phyloP scores from a whole-genome alignment of 352 stramenopile genomes.

The Pythium aquatile region DNA sequence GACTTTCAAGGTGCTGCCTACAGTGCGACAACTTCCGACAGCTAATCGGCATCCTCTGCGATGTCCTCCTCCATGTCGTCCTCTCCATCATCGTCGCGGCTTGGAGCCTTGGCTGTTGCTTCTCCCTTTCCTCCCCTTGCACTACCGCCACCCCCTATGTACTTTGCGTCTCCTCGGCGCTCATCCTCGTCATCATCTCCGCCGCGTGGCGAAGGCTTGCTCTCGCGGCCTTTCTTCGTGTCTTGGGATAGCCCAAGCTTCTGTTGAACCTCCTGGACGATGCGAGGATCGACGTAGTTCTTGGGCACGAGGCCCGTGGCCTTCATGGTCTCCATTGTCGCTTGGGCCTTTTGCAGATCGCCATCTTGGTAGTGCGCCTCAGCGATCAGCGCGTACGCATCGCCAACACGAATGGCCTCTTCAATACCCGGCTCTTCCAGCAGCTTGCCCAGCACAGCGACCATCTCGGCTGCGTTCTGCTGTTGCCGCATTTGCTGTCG shows the following conservation, averaged over 20 bases:
- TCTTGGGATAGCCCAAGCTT: conserved; percentile 33
- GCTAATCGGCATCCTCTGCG: conserved; percentile 37
- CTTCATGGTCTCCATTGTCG: conserved; percentile 83
- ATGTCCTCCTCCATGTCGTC: conserved; percentile 85
- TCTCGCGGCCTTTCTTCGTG: conserved; percentile 20
- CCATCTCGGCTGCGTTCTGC: conserved; percentile 65
- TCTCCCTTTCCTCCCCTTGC: not conserved
- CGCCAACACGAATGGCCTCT: conserved; percentile 84
- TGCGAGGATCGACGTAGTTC: conserved; percentile 64
- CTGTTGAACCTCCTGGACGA: conserved; percentile 71
- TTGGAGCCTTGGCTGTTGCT: conserved; percentile 7
- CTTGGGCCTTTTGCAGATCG: conserved; percentile 63
- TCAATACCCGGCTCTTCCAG: conserved; percentile 85
- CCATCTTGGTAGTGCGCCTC: conserved; percentile 72
- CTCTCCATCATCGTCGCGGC: conserved; percentile 43
- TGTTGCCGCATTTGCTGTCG: conserved; percentile 43
- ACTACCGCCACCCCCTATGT: not conserved
- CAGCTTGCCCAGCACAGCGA: conserved; percentile 76
- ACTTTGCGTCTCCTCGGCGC: conserved; percentile 36
- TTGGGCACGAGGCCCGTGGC: conserved; percentile 56
- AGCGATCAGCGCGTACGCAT: conserved; percentile 87
- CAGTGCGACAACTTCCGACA: not conserved
- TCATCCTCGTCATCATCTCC: conserved; percentile 19
- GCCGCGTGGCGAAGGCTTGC: conserved; percentile 19
- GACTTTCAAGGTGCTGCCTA: not conserved